Percentiles rank a stretch among this genome's conserved stretches.
Conservation (phyloP, 768 basidiomycete genomes). For the Agaricus sinodeliciosus region DNA sequence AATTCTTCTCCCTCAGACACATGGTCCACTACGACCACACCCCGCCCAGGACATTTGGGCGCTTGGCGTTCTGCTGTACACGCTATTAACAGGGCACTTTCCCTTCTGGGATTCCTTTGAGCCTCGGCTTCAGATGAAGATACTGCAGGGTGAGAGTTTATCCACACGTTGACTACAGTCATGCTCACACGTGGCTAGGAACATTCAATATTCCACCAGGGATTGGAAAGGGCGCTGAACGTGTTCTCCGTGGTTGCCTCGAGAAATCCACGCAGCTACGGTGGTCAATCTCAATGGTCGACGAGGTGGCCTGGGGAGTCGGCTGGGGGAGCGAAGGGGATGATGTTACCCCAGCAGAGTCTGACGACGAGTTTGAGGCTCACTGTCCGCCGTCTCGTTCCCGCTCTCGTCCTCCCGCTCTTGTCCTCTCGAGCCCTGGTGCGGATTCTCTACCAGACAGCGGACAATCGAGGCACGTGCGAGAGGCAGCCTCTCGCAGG, state of each 20-base stretch:
- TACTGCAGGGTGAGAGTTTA: slow-evolving; percentile 60
- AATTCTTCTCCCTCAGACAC: slow-evolving; percentile 57
- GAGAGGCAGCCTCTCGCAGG: slow-evolving; percentile 31
- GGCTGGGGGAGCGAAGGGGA: slow-evolving; percentile 61
- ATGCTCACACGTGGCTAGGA: slow-evolving; percentile 31
- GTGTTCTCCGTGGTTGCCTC: slow-evolving; percentile 76
- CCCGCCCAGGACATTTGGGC: slow-evolving; percentile 97
- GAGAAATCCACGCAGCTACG: slow-evolving; percentile 52
- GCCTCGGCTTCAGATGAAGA: slow-evolving; percentile 87
- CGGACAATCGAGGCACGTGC: slow-evolving; percentile 18
- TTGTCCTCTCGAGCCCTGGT: slow-evolving; percentile 11
- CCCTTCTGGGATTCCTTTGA: slow-evolving; percentile 91
- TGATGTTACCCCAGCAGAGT: slow-evolving; percentile 26
- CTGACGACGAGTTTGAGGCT: slow-evolving; percentile 17
- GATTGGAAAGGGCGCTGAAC: slow-evolving; percentile 56
- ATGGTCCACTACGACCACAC: slow-evolving; percentile 33
- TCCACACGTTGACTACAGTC: slow-evolving; percentile 4
- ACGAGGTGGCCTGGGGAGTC: slow-evolving; percentile 74
- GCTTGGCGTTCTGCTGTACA: slow-evolving; percentile 83
- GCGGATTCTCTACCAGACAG: slow-evolving; percentile 21
- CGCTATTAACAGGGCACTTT: slow-evolving; percentile 74
- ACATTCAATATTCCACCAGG: slow-evolving; percentile 50
- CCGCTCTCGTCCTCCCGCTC: slow-evolving; percentile 18
- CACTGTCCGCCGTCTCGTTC: slow-evolving; percentile 18
- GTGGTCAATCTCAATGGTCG: slow-evolving; percentile 80